Conservation (phyloP, 495 filamentous ascomycete genomes). For the Daldinia vernicosa region DNA sequence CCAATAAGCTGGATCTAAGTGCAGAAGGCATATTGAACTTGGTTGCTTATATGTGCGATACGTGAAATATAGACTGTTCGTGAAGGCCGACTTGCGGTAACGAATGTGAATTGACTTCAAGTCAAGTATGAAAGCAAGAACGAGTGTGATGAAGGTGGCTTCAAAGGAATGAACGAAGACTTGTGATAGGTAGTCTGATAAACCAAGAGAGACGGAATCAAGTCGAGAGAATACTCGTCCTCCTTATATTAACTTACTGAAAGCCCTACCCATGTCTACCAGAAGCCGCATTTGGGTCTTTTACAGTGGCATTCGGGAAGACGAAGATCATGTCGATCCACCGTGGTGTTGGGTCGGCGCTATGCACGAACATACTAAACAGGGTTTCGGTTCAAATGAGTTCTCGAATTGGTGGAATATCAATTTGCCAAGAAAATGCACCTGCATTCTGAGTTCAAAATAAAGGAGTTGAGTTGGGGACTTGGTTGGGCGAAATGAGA, state of each 20-base stretch:
- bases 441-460: not conserved
- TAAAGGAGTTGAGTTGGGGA: not conserved
- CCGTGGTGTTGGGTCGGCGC: conserved; percentile 8
- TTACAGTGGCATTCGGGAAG: not conserved
- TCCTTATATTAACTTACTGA: not conserved
- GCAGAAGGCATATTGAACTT: conserved; percentile 17
- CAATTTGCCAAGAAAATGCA: not conserved
- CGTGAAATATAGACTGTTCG: not conserved
- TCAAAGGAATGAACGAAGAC: not conserved
- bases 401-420: conserved; percentile 1
- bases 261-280: not conserved
- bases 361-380: not conserved
- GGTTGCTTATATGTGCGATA: not conserved
- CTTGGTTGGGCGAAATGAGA: not conserved
- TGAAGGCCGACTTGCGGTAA: conserved; percentile 21
- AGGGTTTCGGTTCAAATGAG: not conserved
- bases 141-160: not conserved
- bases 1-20: conserved; percentile 42
- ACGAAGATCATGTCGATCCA: conserved; percentile 25
- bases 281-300: conserved; percentile 9
- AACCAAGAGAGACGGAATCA: not conserved
- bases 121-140: conserved; percentile 18
- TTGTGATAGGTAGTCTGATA: not conserved
- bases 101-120: conserved; percentile 25
- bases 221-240: not conserved